phyloP scores from a whole-genome alignment of 2,329 filamentous ascomycete species.

The Dactylellina parvicollis region DNA sequence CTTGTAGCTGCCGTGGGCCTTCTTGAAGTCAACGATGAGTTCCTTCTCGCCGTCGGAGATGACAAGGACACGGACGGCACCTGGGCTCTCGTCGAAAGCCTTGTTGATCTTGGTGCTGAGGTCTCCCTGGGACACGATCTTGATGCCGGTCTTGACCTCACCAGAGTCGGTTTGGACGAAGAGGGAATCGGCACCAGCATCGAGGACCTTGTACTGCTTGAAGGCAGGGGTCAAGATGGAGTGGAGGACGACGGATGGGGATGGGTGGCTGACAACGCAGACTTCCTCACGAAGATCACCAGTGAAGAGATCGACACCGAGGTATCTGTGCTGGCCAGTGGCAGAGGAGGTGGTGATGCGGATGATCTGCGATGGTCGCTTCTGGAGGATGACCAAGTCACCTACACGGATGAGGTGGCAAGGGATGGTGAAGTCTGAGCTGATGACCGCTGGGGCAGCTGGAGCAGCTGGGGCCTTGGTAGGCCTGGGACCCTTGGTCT shows the following conservation, averaged over 20 bases:
- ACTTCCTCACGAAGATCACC: conserved; percentile 99
- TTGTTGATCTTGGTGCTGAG: conserved; percentile 82
- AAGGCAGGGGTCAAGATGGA: conserved; percentile 99
- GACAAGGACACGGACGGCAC: conserved; percentile 92
- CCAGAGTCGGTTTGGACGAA: conserved; percentile 99
- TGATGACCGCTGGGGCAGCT: conserved; percentile 47
- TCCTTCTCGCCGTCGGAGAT: conserved; percentile 92
- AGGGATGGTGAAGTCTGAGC: conserved; percentile 93
- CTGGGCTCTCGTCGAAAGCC: conserved; percentile 89
- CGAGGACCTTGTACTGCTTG: conserved; percentile 99
- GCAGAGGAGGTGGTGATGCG: conserved; percentile 97
- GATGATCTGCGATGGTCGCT: conserved; percentile 99
- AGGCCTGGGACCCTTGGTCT: conserved; percentile 62
- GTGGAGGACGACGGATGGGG: conserved; percentile 95
- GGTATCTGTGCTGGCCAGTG: conserved; percentile 99
- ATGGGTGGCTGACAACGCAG: conserved; percentile 95
- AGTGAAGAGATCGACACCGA: conserved; percentile 99
- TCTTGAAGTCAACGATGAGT: conserved; percentile 98
- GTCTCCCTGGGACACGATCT: conserved; percentile 93
- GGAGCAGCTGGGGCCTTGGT: conserved; percentile 59
- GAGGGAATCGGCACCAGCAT: conserved; percentile 86
- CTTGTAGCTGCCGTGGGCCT: conserved; percentile 74
- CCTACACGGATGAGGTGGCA: conserved; percentile 99
- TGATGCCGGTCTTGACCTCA: conserved; percentile 95
- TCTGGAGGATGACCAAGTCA: conserved; percentile 98